Base-by-base conservation (phyloP, 2,329 filamentous ascomycete species). In the Hypomyces perniciosus region DNA sequence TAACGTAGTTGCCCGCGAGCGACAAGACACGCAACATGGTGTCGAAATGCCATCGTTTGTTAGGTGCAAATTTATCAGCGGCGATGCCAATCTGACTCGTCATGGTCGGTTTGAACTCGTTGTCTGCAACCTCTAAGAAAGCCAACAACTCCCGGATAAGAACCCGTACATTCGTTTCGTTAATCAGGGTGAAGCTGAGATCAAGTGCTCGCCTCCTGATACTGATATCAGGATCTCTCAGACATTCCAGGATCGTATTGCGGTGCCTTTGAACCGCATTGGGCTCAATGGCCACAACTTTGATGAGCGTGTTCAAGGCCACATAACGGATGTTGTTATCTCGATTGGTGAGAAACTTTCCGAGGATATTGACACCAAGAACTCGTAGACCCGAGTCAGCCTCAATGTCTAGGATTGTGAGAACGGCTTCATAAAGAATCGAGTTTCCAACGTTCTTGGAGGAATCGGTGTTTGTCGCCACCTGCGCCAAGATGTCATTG, bases 321-420 rank as follows among this genome's bases (percentile, higher is more conserved):
- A 99, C 93, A 65, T 99, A 99, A 68, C 93, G 86, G 62, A 99
- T 99, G 66, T 99, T 99, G 77, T 99, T 99, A 71, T 99, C 93
- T 61, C 92, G 85, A 74, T 99, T 99, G n/a, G 91, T 86, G 55
- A 99, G 73, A 72, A 99, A 99, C 67, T 97, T 99, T 66, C 95
- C 93, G 27, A 99, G 81, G 58, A 99, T 99, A 66, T 99, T 99
- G 60, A 99, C 93, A 63, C 93, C 93, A 28, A 99, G 79, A 26
- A 99, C 93, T 46, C 95, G 81, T 56, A 99, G 74, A 34, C 93
- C 92, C 8, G 93, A 96, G 65, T 99, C 95, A 26, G 93, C 95
- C 69, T 99, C 93, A 48, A 99, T 97, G 60, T 99, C 93, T 44
- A 99, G 83, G 59, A 99, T 99, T 0, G 93, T 99, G 40, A 93